These are phyloP conservation scores for Aureobasidium sp. DNA, from an alignment of 2,329 filamentous ascomycete species.

Conservation along the genomic window DNA sequence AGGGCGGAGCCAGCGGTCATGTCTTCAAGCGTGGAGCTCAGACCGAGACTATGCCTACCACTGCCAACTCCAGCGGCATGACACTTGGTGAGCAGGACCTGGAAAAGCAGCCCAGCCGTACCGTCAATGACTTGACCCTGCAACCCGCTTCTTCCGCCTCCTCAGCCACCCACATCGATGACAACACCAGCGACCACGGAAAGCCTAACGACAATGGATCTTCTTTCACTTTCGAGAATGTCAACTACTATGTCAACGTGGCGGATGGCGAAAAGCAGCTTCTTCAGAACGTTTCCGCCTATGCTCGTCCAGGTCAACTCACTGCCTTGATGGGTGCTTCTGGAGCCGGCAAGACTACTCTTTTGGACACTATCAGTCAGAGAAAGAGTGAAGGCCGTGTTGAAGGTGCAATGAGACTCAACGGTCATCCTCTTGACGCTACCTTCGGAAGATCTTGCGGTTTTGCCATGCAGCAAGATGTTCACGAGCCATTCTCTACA, in stretches of 20 bases:
- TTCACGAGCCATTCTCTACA: constrained; percentile 48
- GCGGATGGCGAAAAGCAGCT: constrained; percentile 44
- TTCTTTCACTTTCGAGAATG: constrained; percentile 40
- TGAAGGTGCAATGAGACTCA: constrained; percentile 58
- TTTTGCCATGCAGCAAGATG: constrained; percentile 66
- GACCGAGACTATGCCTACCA: not conserved
- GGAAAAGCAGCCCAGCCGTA: constrained; percentile 10
- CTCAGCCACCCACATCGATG: not conserved
- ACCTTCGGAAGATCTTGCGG: constrained; percentile 59
- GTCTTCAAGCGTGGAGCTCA: constrained; percentile 12
- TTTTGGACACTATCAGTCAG: constrained; percentile 56
- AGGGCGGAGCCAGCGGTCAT: constrained; percentile 6
- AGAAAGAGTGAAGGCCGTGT: constrained; percentile 54
- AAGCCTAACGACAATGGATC: not conserved
- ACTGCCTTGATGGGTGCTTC: constrained; percentile 66
- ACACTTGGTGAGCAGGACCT: not conserved
- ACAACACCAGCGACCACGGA: not conserved
- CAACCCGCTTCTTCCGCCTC: not conserved
- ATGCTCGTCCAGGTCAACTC: constrained; percentile 48
- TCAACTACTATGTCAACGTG: constrained; percentile 46
- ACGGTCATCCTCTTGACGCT: constrained; percentile 47
- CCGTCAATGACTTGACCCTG: not conserved
- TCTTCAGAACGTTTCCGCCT: constrained; percentile 46
- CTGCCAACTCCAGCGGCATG: not conserved
- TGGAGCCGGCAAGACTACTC: constrained; percentile 76